Evolutionary conservation across 352 stramenopile species (phyloP), one percentile per base, ranked within the genome.

Genomic region (Thraustochytrium sp.): DNA sequence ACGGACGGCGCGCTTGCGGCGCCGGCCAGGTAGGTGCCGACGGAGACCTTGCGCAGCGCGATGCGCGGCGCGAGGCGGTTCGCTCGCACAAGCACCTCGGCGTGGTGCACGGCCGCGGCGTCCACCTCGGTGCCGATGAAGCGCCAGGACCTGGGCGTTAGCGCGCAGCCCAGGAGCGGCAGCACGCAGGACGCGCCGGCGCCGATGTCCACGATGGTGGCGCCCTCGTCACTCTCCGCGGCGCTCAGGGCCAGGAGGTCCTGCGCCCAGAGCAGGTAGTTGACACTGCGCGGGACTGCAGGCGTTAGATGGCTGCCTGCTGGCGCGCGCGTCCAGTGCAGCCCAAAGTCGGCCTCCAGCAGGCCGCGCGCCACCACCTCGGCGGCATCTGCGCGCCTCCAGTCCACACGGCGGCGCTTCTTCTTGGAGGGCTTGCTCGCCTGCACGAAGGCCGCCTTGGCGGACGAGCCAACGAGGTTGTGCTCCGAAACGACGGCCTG

Each of bases 121-220:
- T 77, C 64, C 0, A 77, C 31, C 23, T 77, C 64, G 9, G 64
- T 77, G 8, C 64, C 64, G 26, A 77, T 61, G 46, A 77, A 77
- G 0, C 42, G 42, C 64, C 64, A 77, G 16, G 64, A 9, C 16
- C 16, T 18, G 31, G n/a, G 34, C 23, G 21, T n/a, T 23, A 68
- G 21, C 13, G 13, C 36, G 36, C 59, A 49, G 64, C 64, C 64
- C 4, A 77, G 18, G 4, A 77, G 64, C 16, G 64, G 64, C 16
- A 77, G 36, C 0, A 77, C 64, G 46, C 64, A 77, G 16, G 64
- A 77, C 5, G 64, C 64, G 21, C 64, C 64, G 5, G 64, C 64
- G 42, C 64, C 64, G 46, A 77, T 68, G 2, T 77, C 64, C 21
- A 62, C 16, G 31, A 77, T 77, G n/a, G 40, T 77, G 5, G 68